Evolutionary conservation across 192 early-diverging fungal genomes (phyloP), one percentile per base, ranked within the genome.

Genomic region (Linnemannia elongata): DNA sequence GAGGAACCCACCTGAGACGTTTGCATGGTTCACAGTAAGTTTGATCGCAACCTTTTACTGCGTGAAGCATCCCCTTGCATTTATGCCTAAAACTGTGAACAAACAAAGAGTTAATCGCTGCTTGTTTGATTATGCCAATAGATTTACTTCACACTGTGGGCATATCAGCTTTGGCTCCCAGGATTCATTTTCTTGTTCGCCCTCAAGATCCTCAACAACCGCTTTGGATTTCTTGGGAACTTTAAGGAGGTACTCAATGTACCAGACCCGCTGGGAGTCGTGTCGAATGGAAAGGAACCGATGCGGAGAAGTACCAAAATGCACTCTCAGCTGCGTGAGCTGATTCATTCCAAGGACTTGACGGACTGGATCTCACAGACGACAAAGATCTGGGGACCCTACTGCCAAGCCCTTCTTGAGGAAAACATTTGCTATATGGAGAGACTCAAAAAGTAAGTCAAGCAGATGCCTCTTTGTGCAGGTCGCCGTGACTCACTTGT

Each of bases 321-420:
- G 45, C 79, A 75, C 30, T 81, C 85, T 5, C 85, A 87, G 15
- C 33, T 87, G 27, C 70, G 72, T 45, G 85, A 87, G 41, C 35
- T 87, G 63, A 81, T 87, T 72, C 75, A 78, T 3, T 87, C 85
- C 71, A 87, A 87, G 68, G 85, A 87, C 33, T 24, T 87, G 47
- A 81, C 85, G 7, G 85, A 87, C 60, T 87, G 85, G 85, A 71
- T 81, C 5, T 87, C 85, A 1, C 85, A 81, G 52, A 81, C 81
- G 85, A 81, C 63, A 44, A 87, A 78, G 63, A 81, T 81, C 54
- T 87, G 85, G 85, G 85, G 85, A 13, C 85, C 85, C 2, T 87
- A 78, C 30, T 74, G 33, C 24, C 85, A 87, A 78, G 85, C 80
- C 17, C 35, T 87, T 45, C 57, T 81, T 9, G 85, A 87, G 24